Evolutionary conservation across 768 basidiomycete genomes (phyloP), one percentile per base, ranked within the genome.

Genomic region (Amanita molliuscula): DNA sequence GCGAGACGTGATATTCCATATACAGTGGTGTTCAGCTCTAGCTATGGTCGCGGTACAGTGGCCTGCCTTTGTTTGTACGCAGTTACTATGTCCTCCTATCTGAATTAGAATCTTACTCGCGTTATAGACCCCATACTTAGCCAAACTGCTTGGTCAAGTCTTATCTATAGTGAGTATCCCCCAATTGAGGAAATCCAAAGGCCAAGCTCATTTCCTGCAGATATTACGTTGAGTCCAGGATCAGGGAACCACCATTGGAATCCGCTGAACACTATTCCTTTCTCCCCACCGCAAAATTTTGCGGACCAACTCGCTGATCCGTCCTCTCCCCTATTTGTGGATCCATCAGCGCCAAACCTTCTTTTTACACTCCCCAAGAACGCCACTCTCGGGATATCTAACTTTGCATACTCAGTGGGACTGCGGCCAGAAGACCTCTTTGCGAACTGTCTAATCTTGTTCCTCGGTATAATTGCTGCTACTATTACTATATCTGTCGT

Each of bases 11-110:
- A 77, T 97, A 44, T 87, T 91, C 64, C 91, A 94, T 59, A 88
- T 93, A 0, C 93, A 96, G 56, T 97, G 88, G 86, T 89, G 86
- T 62, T 78, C 89, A 35, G 77, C 84, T 28, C 71, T 99, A 11
- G 82, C 81, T 28, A 94, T 96, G 88, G 82, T 98, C 48, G 90
- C 95, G 29, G 91, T 98, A 18, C 77, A 89, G 62, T 99, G 95
- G 95, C 95, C 96, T 0, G 71, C 74, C 13, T 97, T 94, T 64
- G 76, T 85, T 53, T 98, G 93, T 93, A 58, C 56, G 86, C 75
- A n/a, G 16, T 26, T 31, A 48, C 50, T 48, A 49, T 42, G 20
- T 26, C 37, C 47, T 16, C 13, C 21, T 29, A 23, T 48, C 55
- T 50, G 44, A 10, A 51, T 38, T 47, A 44, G 47, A 34, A 44